Evolutionary conservation across 2,329 filamentous ascomycete genomes (phyloP), one percentile per base, ranked within the genome.

Genomic region (Alternaria gaisen): DNA sequence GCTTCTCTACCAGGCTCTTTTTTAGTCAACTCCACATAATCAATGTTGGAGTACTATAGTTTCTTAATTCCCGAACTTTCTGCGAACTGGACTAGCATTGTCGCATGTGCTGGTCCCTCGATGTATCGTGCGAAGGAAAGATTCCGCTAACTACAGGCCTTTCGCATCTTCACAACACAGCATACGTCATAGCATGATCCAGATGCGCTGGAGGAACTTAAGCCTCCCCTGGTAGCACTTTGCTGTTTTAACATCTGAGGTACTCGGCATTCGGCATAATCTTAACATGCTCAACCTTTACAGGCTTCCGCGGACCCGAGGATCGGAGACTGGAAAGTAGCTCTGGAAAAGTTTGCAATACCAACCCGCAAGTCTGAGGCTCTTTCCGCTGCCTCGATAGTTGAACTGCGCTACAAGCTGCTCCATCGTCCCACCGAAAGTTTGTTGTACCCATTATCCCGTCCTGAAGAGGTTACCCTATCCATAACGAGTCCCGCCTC

Each of bases 401-500:
- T 34, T 18, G 11, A 14, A 14, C 8, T 48, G 9, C 10, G 46
- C 16, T 32, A 20, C 10, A 36, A 24, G 22, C 30, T 36, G 30
- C 46, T 50, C 46, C 32, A 50, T 36, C 20, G 5, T 50, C 46
- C 30, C 46, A 50, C 30, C 34, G 20, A 24, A 51, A 41, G 24
- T 5, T 18, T 32, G n/a, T 41, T 20, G 47, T 53, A n/a, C 20
- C 14, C 12, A 18, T 26, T 32, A 5, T 16, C 32, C 30, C 30
- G 26, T 43, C 43, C 30, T 28, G 12, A 58, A 41, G 38, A 24
- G 8, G 18, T 26, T 44, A 47, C 28, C 24, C 11, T 36, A 2
- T 30, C 30, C 30, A 18, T n/a, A 14, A 47, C 11, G 44, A 26
- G 43, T 24, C 18, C 20, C 40, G 41, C 38, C 52, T 65, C 52